Conservation (phyloP, 2,329 filamentous ascomycete species). For the Alternaria viburni region DNA sequence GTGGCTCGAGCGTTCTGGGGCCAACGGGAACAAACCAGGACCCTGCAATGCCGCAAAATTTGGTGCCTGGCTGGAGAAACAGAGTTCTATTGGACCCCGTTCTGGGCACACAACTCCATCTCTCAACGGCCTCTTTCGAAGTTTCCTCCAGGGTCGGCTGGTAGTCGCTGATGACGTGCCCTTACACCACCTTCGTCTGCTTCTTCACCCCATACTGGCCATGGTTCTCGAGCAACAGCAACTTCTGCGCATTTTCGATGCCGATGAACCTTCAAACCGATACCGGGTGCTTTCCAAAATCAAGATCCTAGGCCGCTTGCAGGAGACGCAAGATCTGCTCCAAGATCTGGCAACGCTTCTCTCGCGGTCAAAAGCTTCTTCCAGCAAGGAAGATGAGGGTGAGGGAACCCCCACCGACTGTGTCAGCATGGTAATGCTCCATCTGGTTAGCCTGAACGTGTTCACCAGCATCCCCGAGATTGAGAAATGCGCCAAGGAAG, state of each 20-base stretch:
- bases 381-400: not conserved
- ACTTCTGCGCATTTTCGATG: conserved; percentile 10
- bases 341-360: conserved; percentile 7
- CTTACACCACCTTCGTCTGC: conserved; percentile 7
- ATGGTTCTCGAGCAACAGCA: conserved; percentile 11
- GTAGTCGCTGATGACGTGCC: not conserved
- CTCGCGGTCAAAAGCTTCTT: not conserved
- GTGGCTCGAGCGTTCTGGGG: not conserved
- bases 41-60: not conserved
- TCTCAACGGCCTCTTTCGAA: conserved; percentile 7
- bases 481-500: conserved; percentile 8
- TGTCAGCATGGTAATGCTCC: conserved; percentile 10
- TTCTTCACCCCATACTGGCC: conserved; percentile 8
- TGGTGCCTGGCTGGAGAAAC: conserved; percentile 1
- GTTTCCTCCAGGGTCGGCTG: conserved; percentile 8
- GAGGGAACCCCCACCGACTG: not conserved
- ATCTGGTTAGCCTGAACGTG: conserved; percentile 14
- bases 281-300: conserved; percentile 7
- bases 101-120: not conserved
- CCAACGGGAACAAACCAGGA: not conserved
- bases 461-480: conserved; percentile 13
- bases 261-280: conserved; percentile 5
- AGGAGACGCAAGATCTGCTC: conserved; percentile 8
- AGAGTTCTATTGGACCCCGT: not conserved
- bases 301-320: conserved; percentile 4